A percentile compares a stretch with the other conserved stretches of the same genome.
Evolutionary conservation across 192 early-diverging fungal genomes (phyloP).

Genomic region (Helicostylum pulchrum): DNA sequence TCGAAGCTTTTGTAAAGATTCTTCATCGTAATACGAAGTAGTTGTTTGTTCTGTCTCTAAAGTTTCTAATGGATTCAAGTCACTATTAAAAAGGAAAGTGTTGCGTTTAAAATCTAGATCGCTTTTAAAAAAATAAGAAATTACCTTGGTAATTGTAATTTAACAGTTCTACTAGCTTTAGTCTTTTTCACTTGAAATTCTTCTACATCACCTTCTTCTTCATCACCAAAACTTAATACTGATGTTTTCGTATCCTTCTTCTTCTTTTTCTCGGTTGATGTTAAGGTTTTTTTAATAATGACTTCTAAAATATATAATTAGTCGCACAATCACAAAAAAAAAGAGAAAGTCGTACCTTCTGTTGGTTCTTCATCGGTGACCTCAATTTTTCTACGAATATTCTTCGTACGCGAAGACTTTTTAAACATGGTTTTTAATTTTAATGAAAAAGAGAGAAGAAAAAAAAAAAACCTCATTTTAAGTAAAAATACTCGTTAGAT

Average conservation of each 20-base stretch:
- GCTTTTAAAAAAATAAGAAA: background rate
- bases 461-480: too few species aligned
- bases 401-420: constrained; percentile 27
- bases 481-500: too few species aligned
- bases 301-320: background rate
- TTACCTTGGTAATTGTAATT: constrained; percentile 24
- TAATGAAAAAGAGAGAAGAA: too few species aligned
- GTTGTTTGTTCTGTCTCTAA: background rate
- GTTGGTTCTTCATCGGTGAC: constrained; percentile 9
- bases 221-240: constrained; percentile 27
- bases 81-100: background rate
- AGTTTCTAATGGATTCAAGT: constrained; percentile 1
- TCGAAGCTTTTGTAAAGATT: constrained; percentile 11
- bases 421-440: constrained; percentile 28
- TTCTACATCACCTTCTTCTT: constrained; percentile 33
- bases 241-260: constrained; percentile 15
- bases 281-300: constrained; percentile 20
- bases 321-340: background rate
- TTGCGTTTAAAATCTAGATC: background rate
- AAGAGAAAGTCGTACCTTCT: background rate
- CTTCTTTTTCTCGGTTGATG: constrained; percentile 23
- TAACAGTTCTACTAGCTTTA: constrained; percentile 36
- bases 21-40: constrained; percentile 26
- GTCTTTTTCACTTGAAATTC: constrained; percentile 48
- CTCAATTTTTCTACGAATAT: constrained; percentile 36